Base-by-base conservation (phyloP, 768 basidiomycete genomes). In the Dacryopinax spathularia region DNA sequence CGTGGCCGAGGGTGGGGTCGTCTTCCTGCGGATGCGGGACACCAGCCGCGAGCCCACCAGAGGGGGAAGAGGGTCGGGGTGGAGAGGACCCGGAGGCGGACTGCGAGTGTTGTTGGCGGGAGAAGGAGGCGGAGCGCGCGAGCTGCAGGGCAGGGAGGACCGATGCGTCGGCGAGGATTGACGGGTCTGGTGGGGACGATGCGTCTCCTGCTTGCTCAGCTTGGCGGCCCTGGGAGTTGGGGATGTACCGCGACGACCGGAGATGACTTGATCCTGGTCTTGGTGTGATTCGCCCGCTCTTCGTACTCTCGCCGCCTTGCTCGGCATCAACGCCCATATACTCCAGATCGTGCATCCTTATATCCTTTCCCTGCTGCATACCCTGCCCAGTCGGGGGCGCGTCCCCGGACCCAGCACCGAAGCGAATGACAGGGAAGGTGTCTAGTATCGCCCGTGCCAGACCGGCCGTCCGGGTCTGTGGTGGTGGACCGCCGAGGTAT, bases 341-440 rank as follows among this genome's bases (percentile, higher is more conserved):
- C 9, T 61, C 59, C 3, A 61, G 27, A 15, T 35, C 33, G 13
- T 63, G 34, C 22, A 60, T 33, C 63, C 60, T 36, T 22, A 29
- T 68, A 5, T 34, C 29, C 27, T 44, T 61, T 1, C 63, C 29
- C 63, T 65, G 39, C 60, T 64, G 34, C 37, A 37, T 31, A 59
- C 25, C 35, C 5, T 25, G 0, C 35, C 18, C 13, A n/a, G 43
- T 7, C 33, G 43, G 39, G 3, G 20, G 18, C n/a, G 16, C 60
- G 25, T 31, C 59, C 34, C 48, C 61, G 18, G 34, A 27, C 33
- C 69, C 72, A 10, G 71, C 64, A 5, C 84, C 83, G 69, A 93
- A 98, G 72, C 92, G 91, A 75, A 95, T 86, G 66, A 96, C 76
- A 2, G 94, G 93, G 76, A 98, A 98, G 2, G 93, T 96, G 68